Conservation (phyloP, 129 eudicot species). For the Chrysanthemum lavandulifolium region DNA sequence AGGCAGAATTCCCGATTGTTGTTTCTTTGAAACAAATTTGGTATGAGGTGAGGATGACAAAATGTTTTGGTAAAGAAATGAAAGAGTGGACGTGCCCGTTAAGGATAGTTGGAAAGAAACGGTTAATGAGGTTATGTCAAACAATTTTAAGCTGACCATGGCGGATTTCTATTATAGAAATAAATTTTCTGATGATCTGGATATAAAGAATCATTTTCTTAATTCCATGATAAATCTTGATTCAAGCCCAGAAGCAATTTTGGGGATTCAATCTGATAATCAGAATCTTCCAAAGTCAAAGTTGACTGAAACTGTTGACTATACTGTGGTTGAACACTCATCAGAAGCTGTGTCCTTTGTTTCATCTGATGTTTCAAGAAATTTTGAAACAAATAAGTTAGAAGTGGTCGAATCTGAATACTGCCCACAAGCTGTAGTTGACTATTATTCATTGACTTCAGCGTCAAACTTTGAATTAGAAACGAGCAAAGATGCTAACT, state of each 20-base stretch:
- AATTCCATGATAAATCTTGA: conserved; percentile 33
- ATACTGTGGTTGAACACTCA: neutral
- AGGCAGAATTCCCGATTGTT: conserved; percentile 43
- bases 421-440: conserved; percentile 47
- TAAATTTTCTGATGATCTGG: conserved; percentile 22
- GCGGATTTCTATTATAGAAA: conserved; percentile 33
- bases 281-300: conserved; percentile 13
- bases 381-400: conserved; percentile 9
- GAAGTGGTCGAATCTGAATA: conserved; percentile 39
- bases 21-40: conserved; percentile 77
- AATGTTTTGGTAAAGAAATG: conserved; percentile 37
- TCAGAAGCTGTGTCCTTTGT: neutral
- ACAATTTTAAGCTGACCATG: conserved; percentile 40
- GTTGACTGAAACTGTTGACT: conserved; percentile 8
- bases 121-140: conserved; percentile 42
- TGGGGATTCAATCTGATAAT: conserved; percentile 21
- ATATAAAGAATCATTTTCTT: conserved; percentile 27
- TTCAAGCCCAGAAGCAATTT: conserved; percentile 22
- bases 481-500: neutral
- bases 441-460: conserved; percentile 24
- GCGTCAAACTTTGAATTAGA: neutral
- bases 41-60: conserved; percentile 67
- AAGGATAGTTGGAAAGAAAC: conserved; percentile 53
- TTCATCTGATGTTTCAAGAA: conserved; percentile 11
- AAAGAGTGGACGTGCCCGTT: conserved; percentile 65